These are phyloP conservation scores for Niebla homalea DNA, from an alignment of 495 filamentous ascomycete species.

Conservation along the genomic window DNA sequence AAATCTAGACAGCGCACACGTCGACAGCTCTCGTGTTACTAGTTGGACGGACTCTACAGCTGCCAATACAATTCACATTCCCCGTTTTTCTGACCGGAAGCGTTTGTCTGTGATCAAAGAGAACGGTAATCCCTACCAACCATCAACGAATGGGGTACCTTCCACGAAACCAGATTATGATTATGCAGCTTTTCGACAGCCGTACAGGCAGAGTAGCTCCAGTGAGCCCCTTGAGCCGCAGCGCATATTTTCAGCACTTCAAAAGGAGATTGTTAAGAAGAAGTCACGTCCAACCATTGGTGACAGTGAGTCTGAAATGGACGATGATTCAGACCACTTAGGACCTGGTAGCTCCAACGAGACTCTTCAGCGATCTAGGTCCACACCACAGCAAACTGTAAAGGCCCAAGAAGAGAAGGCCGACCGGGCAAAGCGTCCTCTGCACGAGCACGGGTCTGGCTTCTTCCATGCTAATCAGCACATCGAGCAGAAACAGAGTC, in stretches of 20 bases:
- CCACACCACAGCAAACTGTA: conserved; percentile 17
- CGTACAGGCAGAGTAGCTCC: conserved; percentile 10
- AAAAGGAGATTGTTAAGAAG: conserved; percentile 45
- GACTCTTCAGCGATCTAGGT: conserved; percentile 5
- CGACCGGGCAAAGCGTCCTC: conserved; percentile 5
- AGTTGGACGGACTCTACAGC: conserved; percentile 60
- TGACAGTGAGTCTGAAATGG: conserved; percentile 22
- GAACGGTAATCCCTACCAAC: conserved; percentile 36
- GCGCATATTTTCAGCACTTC: conserved; percentile 59
- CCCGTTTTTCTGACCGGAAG: conserved; percentile 32
- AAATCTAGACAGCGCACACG: conserved; percentile 35
- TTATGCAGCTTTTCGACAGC: conserved; percentile 7
- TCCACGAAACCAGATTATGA: neutral
- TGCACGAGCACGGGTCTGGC: conserved; percentile 23
- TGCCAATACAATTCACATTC: conserved; percentile 33
- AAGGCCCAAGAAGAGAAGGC: conserved; percentile 14
- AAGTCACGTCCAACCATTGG: conserved; percentile 15
- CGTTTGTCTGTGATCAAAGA: conserved; percentile 57
- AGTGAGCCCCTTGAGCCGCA: conserved; percentile 25
- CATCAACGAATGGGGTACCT: conserved; percentile 6
- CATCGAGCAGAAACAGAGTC: conserved; percentile 33
- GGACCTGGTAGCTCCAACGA: conserved; percentile 24
- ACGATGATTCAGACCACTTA: conserved; percentile 23
- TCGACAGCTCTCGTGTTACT: conserved; percentile 54
- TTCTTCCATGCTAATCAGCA: conserved; percentile 33